Conservation (phyloP, 2,329 filamentous ascomycete genomes). For the Camillea tinctor region DNA sequence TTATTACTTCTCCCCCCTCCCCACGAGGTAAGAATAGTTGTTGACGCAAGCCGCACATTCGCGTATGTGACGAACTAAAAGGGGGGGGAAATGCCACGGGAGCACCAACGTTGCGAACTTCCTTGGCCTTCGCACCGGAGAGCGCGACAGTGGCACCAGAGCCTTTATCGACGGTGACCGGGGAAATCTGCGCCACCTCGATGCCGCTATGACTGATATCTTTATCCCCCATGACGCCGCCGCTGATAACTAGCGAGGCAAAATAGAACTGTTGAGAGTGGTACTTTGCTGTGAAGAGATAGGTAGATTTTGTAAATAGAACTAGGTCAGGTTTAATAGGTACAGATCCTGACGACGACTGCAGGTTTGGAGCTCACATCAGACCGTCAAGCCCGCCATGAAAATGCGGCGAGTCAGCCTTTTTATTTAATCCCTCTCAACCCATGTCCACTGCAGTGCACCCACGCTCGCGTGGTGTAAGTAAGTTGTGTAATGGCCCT, state of each 20-base stretch:
- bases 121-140: not conserved
- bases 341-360: not conserved
- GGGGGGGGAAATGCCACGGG: too few relatives aligned
- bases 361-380: not conserved
- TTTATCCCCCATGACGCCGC: not conserved
- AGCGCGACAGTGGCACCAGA: not conserved
- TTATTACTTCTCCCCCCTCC: conserved; percentile 11
- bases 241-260: not conserved
- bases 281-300: not conserved
- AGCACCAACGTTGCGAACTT: not conserved
- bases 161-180: not conserved
- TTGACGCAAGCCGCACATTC: not conserved
- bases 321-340: too few relatives aligned
- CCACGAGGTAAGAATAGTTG: not conserved
- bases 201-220: not conserved
- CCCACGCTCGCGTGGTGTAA: not conserved
- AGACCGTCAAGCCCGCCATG: not conserved
- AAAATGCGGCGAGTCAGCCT: not conserved
- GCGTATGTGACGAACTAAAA: too few relatives aligned
- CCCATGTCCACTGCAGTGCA: not conserved
- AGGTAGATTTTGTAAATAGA: not conserved
- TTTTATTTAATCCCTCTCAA: not conserved
- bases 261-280: not conserved
- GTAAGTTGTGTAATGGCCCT: not conserved
- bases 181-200: not conserved